These are phyloP conservation scores for Aspergillus fumigatus DNA, from an alignment of 2,329 filamentous ascomycete genomes.

Conservation along the genomic window DNA sequence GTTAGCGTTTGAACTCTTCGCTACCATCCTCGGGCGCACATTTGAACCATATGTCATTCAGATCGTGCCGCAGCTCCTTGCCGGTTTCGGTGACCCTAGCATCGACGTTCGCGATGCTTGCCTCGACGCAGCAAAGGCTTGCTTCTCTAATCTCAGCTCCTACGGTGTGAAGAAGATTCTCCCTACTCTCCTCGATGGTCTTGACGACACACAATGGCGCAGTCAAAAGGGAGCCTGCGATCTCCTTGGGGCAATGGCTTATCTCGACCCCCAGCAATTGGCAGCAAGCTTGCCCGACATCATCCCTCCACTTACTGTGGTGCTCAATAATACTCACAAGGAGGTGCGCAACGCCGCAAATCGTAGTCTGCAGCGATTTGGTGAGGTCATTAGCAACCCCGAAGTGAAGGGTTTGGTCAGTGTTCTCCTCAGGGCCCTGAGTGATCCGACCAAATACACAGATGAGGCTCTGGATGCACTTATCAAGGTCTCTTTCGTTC, in stretches of 20 bases:
- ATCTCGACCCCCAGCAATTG: conserved; percentile 91
- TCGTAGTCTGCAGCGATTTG: conserved; percentile 93
- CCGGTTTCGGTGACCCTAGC: conserved; percentile 82
- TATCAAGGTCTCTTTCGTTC: conserved; percentile 97
- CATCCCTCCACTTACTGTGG: conserved; percentile 88
- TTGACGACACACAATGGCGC: conserved; percentile 95
- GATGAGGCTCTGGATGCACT: conserved; percentile 89
- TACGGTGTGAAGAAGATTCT: conserved; percentile 94
- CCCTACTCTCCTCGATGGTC: conserved; percentile 81
- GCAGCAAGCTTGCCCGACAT: conserved; percentile 91
- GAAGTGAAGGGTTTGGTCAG: conserved; percentile 91
- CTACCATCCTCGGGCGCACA: conserved; percentile 75
- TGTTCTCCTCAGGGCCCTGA: conserved; percentile 90
- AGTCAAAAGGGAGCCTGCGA: conserved; percentile 98
- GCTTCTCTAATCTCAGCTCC: conserved; percentile 87
- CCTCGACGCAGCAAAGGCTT: conserved; percentile 87
- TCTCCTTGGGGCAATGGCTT: conserved; percentile 95
- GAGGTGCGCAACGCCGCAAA: conserved; percentile 91
- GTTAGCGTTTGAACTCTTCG: conserved; percentile 85
- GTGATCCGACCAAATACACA: conserved; percentile 94
- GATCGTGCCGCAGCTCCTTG: conserved; percentile 84
- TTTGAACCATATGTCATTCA: conserved; percentile 98
- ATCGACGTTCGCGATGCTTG: conserved; percentile 89
- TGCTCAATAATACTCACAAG: conserved; percentile 96
- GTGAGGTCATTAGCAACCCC: conserved; percentile 96